These are phyloP conservation scores for Bullera alba DNA, from an alignment of 768 basidiomycete genomes.

Conservation along the genomic window DNA sequence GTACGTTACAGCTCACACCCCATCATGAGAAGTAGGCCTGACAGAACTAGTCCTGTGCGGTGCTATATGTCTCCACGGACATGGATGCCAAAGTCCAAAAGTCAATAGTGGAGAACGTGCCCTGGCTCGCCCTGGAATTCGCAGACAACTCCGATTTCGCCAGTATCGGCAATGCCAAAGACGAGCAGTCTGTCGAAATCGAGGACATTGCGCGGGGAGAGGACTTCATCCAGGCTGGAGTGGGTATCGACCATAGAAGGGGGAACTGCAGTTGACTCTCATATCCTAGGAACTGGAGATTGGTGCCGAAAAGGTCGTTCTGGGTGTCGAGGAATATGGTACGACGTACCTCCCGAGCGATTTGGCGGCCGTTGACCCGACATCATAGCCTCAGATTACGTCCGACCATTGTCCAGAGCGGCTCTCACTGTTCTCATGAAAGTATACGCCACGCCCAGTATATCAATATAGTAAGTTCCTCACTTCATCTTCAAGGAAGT, in stretches of 20 bases:
- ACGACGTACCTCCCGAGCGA: slow-evolving; percentile 3
- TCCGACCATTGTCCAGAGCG: slow-evolving; percentile 42
- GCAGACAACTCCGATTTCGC: slow-evolving; percentile 44
- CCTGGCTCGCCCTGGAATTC: slow-evolving; percentile 38
- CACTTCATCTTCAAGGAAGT: background rate
- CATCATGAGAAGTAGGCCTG: too few relatives aligned
- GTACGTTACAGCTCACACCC: background rate
- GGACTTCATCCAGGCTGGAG: slow-evolving; percentile 41
- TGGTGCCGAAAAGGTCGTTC: slow-evolving; percentile 33
- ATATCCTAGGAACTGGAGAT: slow-evolving; percentile 34
- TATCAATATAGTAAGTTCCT: slow-evolving; percentile 37
- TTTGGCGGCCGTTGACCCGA: background rate
- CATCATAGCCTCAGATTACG: slow-evolving; percentile 26
- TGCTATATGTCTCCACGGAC: slow-evolving; percentile 44
- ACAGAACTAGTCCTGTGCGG: slow-evolving; percentile 12
- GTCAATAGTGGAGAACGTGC: slow-evolving; percentile 25
- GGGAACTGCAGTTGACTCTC: background rate
- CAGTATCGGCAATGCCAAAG: slow-evolving; percentile 17
- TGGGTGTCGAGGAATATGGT: slow-evolving; percentile 39
- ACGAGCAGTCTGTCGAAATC: slow-evolving; percentile 22
- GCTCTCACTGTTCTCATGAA: slow-evolving; percentile 33
- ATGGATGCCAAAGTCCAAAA: slow-evolving; percentile 14
- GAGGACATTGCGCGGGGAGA: slow-evolving; percentile 40
- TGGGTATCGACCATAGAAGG: too few relatives aligned
- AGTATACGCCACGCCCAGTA: slow-evolving; percentile 34